A percentile compares a stretch with the other conserved stretches of the same genome.
Evolutionary conservation across 2,329 filamentous ascomycete species (phyloP).

Genomic region (Fusarium xyrophilum): DNA sequence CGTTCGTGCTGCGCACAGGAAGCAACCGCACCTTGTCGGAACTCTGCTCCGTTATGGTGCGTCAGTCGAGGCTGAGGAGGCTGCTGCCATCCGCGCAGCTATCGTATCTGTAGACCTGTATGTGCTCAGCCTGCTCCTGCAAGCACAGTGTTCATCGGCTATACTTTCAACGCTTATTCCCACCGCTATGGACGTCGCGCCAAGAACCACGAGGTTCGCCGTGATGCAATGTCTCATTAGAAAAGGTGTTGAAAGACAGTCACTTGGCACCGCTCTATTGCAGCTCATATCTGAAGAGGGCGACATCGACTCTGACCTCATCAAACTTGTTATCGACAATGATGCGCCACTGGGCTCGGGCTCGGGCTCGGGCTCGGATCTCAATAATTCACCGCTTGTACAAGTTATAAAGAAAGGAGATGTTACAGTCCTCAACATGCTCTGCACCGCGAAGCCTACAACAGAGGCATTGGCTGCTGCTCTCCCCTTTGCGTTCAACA

Average conservation of each 20-base stretch:
- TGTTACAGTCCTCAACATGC: neutral
- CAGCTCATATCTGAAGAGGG: neutral
- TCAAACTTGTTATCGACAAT: slow-evolving; percentile 3
- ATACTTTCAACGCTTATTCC: neutral
- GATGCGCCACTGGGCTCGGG: neutral
- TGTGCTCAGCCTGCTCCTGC: neutral
- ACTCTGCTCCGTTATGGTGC: slow-evolving; percentile 3
- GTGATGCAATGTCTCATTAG: neutral
- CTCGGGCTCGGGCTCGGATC: neutral
- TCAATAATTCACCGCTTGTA: neutral
- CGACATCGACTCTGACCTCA: neutral
- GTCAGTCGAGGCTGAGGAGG: neutral
- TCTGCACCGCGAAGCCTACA: neutral
- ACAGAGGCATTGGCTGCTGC: neutral
- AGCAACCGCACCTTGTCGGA: neutral
- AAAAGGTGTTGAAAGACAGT: neutral
- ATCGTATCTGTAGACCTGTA: neutral
- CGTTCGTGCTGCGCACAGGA: neutral
- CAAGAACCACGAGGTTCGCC: neutral
- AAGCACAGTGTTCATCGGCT: neutral
- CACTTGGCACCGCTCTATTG: neutral
- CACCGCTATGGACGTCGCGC: neutral
- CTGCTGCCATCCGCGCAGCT: neutral
- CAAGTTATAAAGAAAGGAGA: neutral
- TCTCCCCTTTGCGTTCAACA: neutral